Percentiles rank a stretch among this genome's conserved stretches.
Evolutionary conservation across 2,329 filamentous ascomycete genomes (phyloP).

Genomic region (Cladobotryum mycophilum): DNA sequence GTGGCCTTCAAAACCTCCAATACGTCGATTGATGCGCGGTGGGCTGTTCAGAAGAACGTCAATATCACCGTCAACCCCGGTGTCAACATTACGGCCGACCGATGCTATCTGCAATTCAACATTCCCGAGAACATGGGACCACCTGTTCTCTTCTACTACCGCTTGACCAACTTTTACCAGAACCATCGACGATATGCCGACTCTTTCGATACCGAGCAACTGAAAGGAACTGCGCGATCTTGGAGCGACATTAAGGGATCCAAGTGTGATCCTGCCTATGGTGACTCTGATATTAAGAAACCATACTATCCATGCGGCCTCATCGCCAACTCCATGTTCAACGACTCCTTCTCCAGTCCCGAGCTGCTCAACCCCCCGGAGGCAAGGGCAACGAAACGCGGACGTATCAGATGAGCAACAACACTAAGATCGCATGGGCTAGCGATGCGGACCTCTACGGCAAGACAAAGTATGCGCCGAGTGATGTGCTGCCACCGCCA

Average conservation of each 20-base stretch:
- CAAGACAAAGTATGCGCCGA: slow-evolving; percentile 55
- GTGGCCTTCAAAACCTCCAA: slow-evolving; percentile 64
- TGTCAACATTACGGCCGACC: slow-evolving; percentile 31
- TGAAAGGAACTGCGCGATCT: slow-evolving; percentile 62
- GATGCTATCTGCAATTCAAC: slow-evolving; percentile 72
- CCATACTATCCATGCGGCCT: slow-evolving; percentile 92
- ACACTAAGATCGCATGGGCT: slow-evolving; percentile 73
- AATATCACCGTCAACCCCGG: slow-evolving; percentile 36
- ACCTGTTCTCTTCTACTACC: slow-evolving; percentile 90
- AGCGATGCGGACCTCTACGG: slow-evolving; percentile 79
- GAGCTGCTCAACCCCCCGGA: slow-evolving; percentile 47
- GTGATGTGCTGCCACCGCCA: slow-evolving; percentile 70
- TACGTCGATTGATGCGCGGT: slow-evolving; percentile 32
- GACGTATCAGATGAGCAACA: slow-evolving; percentile 70
- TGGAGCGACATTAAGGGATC: slow-evolving; percentile 57
- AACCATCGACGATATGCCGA: slow-evolving; percentile 96
- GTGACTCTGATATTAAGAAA: slow-evolving; percentile 44
- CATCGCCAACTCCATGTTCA: slow-evolving; percentile 96
- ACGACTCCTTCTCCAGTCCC: slow-evolving; percentile 75
- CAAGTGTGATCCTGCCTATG: slow-evolving; percentile 68
- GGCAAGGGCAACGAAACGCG: slow-evolving; percentile 26
- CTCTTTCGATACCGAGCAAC: slow-evolving; percentile 75
- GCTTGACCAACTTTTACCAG: slow-evolving; percentile 96
- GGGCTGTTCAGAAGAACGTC: slow-evolving; percentile 35
- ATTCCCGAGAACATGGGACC: slow-evolving; percentile 73